Conservation (phyloP, 129 eudicot species). For the Erigeron canadensis region DNA sequence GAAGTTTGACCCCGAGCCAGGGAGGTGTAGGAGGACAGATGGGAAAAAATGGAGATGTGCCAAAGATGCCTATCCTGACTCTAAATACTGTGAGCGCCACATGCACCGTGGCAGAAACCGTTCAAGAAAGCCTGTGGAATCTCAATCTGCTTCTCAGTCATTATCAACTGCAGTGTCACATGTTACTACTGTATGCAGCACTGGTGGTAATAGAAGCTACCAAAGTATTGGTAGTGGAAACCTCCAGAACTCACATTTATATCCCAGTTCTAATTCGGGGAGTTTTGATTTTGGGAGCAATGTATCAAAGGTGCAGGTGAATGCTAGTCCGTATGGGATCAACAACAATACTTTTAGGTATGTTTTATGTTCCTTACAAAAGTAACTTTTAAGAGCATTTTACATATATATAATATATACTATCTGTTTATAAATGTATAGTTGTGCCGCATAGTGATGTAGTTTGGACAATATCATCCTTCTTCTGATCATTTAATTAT, state of each 20-base stretch:
- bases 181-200: constrained; percentile 46
- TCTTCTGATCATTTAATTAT: neutral
- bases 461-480: constrained; percentile 8
- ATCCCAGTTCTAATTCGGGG: constrained; percentile 42
- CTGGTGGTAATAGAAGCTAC: constrained; percentile 48
- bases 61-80: constrained; percentile 88
- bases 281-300: constrained; percentile 51
- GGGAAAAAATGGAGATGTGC: constrained; percentile 99
- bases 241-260: constrained; percentile 54
- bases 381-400: neutral
- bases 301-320: constrained; percentile 56
- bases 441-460: neutral
- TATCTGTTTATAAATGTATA: neutral
- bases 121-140: constrained; percentile 99
- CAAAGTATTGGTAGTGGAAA: constrained; percentile 48
- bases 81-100: constrained; percentile 98
- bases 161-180: constrained; percentile 59
- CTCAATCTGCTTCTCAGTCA: constrained; percentile 76
- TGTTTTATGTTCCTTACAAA: neutral
- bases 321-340: constrained; percentile 53
- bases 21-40: constrained; percentile 94
- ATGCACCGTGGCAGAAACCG: constrained; percentile 99
- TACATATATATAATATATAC: neutral
- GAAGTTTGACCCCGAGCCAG: constrained; percentile 96
- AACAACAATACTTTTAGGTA: constrained; percentile 63